phyloP scores from a whole-genome alignment of 805 yeast genomes.

The Wickerhamiella kazuoi region DNA sequence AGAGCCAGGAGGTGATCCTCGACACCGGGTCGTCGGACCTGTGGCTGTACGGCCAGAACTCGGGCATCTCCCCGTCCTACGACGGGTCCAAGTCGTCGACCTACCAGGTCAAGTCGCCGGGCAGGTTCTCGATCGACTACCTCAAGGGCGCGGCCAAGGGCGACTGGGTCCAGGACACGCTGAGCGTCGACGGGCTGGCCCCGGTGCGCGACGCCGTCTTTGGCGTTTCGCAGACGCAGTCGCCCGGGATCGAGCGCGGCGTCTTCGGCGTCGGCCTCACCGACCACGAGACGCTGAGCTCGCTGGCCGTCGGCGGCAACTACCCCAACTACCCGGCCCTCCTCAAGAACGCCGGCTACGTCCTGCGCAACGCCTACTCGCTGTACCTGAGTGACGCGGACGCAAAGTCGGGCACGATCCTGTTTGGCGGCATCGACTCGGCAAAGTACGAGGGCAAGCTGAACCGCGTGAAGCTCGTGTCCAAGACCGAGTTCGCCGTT shows the following conservation, averaged over 20 bases:
- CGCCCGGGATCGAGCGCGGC: constrained; percentile 25
- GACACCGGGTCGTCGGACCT: constrained; percentile 6
- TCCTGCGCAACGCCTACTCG: constrained; percentile 27
- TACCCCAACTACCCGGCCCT: constrained; percentile 19
- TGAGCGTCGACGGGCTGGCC: constrained; percentile 32
- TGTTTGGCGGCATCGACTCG: constrained; percentile 28
- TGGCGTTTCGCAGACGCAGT: constrained; percentile 52
- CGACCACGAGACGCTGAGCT: constrained; percentile 8
- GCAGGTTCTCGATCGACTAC: constrained; percentile 4
- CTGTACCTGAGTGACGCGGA: constrained; percentile 23
- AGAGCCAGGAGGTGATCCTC: constrained; percentile 1
- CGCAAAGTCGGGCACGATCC: constrained; percentile 21
- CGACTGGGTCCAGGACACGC: constrained; percentile 40
- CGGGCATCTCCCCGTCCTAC: constrained; percentile 10
- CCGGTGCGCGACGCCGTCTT: constrained; percentile 36
- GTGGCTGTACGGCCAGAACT: constrained; percentile 1
- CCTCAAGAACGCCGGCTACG: constrained; percentile 24
- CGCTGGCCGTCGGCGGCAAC: constrained; percentile 15
- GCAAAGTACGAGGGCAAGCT: constrained; percentile 25
- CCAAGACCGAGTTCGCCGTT: neutral
- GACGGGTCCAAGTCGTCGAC: constrained; percentile 13
- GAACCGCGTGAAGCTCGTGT: constrained; percentile 16
- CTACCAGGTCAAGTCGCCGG: constrained; percentile 6
- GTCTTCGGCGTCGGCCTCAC: constrained; percentile 20
- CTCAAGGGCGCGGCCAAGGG: constrained; percentile 26